Evolutionary conservation across 345 rosid species (phyloP), one percentile per base, ranked within the genome.

Genomic region (Dipteronia sinensis): DNA sequence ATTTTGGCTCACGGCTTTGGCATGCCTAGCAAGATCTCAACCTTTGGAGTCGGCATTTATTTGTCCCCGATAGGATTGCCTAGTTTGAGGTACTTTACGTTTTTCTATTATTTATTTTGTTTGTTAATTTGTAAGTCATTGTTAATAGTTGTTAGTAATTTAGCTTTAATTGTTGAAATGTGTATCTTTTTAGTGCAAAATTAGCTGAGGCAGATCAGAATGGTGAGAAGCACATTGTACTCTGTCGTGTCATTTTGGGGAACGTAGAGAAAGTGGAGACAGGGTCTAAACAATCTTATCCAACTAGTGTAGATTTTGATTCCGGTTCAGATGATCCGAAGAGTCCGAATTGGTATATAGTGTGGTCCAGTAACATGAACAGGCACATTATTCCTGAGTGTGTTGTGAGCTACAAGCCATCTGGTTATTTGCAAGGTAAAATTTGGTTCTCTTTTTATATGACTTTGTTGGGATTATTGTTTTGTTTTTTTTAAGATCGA

Each of bases 241-340:
- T 85, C 7, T 83, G 93, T 69, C 88, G 84, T 25, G 83, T 86
- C 58, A 67, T 86, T 68, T 76, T 86, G 76, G 93, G 93, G 15
- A 85, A 84, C 46, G 74, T 78, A 1, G 91, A 89, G 80, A 76
- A 72, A 78, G 86, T 86, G 69, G 74, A 70, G 55, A 64, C 61
- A 19, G 89, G 90, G 49, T 86, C 89, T 59, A 46, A 72, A 17
- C 91, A 89, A 56, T 23, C 51, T 53, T 82, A 72, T 68, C 88
- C 93, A 7, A 81, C 88, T 34, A 68, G 22, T 42, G 44, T 29
- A 5, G 59, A 65, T 63, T 88, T 83, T 40, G 88, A 89, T 70
- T 71, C 87, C 9, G 91, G 89, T 64, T 77, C 76, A 11, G 90
- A 88, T 81, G 81, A 86, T 77, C 86, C 82, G 29, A 61, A 47